A percentile compares a stretch with the other conserved stretches of the same genome.
These are phyloP conservation scores for Cylindrotheca closterium DNA, from an alignment of 108 stramenopile species.

Conservation along the genomic window DNA sequence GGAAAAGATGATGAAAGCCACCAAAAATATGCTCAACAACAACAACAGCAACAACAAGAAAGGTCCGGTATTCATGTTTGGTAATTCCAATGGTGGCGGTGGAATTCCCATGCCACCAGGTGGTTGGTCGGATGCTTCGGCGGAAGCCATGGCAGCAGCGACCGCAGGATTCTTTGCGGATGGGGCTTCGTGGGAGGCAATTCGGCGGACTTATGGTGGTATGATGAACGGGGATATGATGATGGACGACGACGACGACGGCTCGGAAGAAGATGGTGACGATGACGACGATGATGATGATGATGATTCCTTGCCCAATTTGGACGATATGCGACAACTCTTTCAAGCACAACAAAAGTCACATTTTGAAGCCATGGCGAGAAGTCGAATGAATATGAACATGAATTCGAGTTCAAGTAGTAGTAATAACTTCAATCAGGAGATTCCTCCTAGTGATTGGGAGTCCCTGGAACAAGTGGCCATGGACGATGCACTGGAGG, in stretches of 20 bases:
- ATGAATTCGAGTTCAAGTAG: background rate
- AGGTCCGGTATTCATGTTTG: conserved; percentile 23
- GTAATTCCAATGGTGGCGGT: conserved; percentile 10
- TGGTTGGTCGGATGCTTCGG: conserved; percentile 11
- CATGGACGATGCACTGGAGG: conserved; percentile 52
- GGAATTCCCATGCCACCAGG: conserved; percentile 2
- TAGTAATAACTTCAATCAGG: background rate
- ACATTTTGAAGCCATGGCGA: background rate
- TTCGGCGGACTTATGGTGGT: conserved; percentile 27
- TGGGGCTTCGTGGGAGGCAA: conserved; percentile 34
- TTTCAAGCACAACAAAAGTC: background rate
- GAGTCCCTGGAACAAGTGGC: conserved; percentile 43
- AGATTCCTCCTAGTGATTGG: conserved; percentile 33
- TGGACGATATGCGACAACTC: conserved; percentile 1
- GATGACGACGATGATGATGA: conserved; percentile 32
- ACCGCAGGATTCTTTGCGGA: conserved; percentile 39
- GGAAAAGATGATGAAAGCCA: background rate
- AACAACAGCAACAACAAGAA: conserved; percentile 1
- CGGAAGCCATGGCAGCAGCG: conserved; percentile 26
- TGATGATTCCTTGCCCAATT: conserved; percentile 8
- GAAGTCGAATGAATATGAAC: too few relatives aligned
- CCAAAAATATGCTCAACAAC: conserved; percentile 8
- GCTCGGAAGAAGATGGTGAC: conserved; percentile 20
- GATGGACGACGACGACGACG: conserved; percentile 1
- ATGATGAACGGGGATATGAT: too few relatives aligned